A percentile compares a stretch with the other conserved stretches of the same genome.
Evolutionary conservation across 1,284 basidiomycete genomes (phyloP).

Genomic region (Paramarasmius palmivorus): DNA sequence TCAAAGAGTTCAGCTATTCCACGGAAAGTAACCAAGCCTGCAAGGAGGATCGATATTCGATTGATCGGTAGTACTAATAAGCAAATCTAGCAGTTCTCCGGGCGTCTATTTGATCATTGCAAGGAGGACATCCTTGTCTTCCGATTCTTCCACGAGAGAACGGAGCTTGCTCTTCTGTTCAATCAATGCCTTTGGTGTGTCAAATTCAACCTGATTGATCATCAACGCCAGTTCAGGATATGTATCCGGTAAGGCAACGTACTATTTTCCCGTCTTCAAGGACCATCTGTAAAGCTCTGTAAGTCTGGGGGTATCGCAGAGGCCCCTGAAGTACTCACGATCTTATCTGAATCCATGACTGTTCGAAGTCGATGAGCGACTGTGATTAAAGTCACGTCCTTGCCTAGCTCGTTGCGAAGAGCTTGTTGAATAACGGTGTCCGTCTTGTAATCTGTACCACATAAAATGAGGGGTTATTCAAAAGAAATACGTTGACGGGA

Average conservation of each 20-base stretch:
- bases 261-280: slow-evolving; percentile 37
- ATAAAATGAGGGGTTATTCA: background rate
- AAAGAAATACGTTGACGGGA: slow-evolving; percentile 3
- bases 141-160: too few species aligned
- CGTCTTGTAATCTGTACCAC: slow-evolving; percentile 39
- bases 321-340: slow-evolving; percentile 24
- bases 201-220: too few species aligned
- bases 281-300: slow-evolving; percentile 24
- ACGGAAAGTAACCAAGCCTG: too few species aligned
- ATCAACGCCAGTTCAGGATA: background rate
- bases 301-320: slow-evolving; percentile 13
- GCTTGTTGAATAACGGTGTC: slow-evolving; percentile 48
- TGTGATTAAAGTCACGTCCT: slow-evolving; percentile 50
- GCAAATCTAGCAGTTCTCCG: too few species aligned
- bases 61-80: too few species aligned
- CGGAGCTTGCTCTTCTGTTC: too few species aligned
- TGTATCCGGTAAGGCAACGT: background rate
- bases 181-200: too few species aligned
- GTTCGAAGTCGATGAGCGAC: slow-evolving; percentile 59
- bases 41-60: too few species aligned
- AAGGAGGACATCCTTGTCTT: too few species aligned
- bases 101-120: too few species aligned
- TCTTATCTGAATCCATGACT: slow-evolving; percentile 51
- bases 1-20: too few species aligned
- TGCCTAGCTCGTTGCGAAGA: slow-evolving; percentile 42